Base-by-base conservation (phyloP, 1,284 basidiomycete species). In the Paramarasmius palmivorus region DNA sequence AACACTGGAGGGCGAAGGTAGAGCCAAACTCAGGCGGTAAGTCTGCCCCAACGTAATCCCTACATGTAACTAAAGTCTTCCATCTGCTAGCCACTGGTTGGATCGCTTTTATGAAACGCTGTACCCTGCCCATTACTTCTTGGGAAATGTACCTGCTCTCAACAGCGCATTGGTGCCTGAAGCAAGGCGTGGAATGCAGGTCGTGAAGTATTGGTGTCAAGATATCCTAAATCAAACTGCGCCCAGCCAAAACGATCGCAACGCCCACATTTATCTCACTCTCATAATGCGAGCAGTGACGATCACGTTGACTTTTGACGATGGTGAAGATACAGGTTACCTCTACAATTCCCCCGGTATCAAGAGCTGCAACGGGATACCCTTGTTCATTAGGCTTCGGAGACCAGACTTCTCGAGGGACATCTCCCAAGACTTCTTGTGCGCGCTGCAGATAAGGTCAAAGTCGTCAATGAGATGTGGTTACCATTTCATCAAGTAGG, bases 51-150 rank as follows among this genome's bases (percentile, higher is more conserved):
- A 32, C 1, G 25, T 46, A 23, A 4, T 12, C 25, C 32, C 14
- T 26, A n/a, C n/a, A n/a, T n/a, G n/a, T n/a, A n/a, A n/a, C n/a
- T n/a, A n/a, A n/a, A n/a, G n/a, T n/a, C n/a, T n/a, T n/a, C n/a
- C n/a, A n/a, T n/a, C n/a, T n/a, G n/a, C n/a, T n/a, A 46, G 44
- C 15, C 25, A 46, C 14, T 46, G 44, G 44, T 29, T 46, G 44
- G 44, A 46, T 19, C 14, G 44, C 12, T 46, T 46, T n/a, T 46
- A 26, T 26, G 25, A 46, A n/a, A 29, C 25, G 25, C 44, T 46
- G 8, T 46, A 29, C n/a, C 44, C 44, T 14, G 25, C 44, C n/a
- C 29, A 46, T 26, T 29, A 46, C 44, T 29, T 26, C 8, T 32
- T 46, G 12, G 44, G 44, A 29, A 32, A 9, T 26, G 14, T 46